Percentiles rank a stretch among this genome's conserved stretches.
Conservation (phyloP, 2,329 filamentous ascomycete genomes). For the Aspergillus hortae region DNA sequence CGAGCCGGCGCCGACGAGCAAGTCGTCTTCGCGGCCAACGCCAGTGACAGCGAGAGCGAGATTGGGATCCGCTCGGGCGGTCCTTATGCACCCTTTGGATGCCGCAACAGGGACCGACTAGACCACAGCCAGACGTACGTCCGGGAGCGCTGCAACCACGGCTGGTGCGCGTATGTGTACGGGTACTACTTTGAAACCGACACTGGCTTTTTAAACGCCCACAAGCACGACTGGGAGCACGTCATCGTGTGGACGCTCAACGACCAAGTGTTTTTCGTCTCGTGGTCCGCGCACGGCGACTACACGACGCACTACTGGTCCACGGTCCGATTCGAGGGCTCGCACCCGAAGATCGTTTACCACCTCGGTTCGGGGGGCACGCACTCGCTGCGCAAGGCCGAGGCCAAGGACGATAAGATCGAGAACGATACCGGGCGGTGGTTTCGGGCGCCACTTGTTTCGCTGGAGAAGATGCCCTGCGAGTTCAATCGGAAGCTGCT, state of each 20-base stretch:
- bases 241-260: slow-evolving; percentile 5
- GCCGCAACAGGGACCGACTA: slow-evolving; percentile 2
- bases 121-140: slow-evolving; percentile 8
- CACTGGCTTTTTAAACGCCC: not conserved
- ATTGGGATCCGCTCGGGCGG: not conserved
- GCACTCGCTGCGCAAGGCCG: slow-evolving; percentile 7
- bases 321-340: slow-evolving; percentile 1
- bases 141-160: slow-evolving; percentile 7
- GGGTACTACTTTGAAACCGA: slow-evolving; percentile 7
- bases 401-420: not conserved
- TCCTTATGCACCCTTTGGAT: not conserved
- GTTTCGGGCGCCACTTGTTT: slow-evolving; percentile 1
- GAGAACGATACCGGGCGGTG: slow-evolving; percentile 2
- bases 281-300: slow-evolving; percentile 4
- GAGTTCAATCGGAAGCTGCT: slow-evolving; percentile 2
- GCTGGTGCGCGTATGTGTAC: slow-evolving; percentile 7
- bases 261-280: slow-evolving; percentile 4
- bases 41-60: not conserved
- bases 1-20: not conserved
- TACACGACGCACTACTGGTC: slow-evolving; percentile 3
- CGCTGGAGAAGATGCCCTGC: slow-evolving; percentile 3
- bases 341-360: slow-evolving; percentile 7
- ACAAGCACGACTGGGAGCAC: slow-evolving; percentile 6
- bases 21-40: not conserved
- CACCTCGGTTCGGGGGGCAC: slow-evolving; percentile 4